phyloP scores from a whole-genome alignment of 805 yeast genomes.

The Wickerhamiella allomyrinae region DNA sequence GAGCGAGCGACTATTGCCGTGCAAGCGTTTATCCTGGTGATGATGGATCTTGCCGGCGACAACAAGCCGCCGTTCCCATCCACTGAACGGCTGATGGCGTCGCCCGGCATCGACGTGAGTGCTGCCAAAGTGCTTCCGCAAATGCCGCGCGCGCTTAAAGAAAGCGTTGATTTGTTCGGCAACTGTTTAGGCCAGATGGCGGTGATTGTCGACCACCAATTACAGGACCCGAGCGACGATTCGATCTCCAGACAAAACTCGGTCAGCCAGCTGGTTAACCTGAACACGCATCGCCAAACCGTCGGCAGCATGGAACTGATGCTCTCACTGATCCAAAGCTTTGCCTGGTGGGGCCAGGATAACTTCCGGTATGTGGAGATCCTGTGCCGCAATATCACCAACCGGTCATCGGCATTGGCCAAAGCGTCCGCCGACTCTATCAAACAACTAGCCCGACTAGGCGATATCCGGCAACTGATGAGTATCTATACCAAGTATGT shows the following conservation, averaged over 20 bases:
- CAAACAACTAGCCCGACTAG: constrained; percentile 49
- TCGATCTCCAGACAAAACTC: constrained; percentile 15
- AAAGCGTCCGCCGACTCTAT: constrained; percentile 50
- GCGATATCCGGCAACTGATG: constrained; percentile 54
- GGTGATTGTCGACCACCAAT: constrained; percentile 1
- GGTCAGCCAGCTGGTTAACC: constrained; percentile 14
- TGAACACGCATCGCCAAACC: neutral
- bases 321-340: constrained; percentile 51
- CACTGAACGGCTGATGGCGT: constrained; percentile 28
- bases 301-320: constrained; percentile 36
- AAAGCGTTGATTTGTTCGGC: constrained; percentile 18
- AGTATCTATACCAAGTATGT: constrained; percentile 68
- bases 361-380: constrained; percentile 59
- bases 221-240: constrained; percentile 5
- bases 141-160: constrained; percentile 4
- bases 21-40: constrained; percentile 54
- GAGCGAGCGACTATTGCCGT: constrained; percentile 61
- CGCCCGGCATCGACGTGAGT: neutral
- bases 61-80: constrained; percentile 58
- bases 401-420: constrained; percentile 47
- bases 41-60: constrained; percentile 43
- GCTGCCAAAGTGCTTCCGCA: neutral
- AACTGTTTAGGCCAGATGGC: constrained; percentile 14
- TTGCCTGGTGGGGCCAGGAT: constrained; percentile 58
- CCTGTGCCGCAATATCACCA: constrained; percentile 62